Base-by-base conservation (phyloP, 352 stramenopile species). In the Pythium guiyangense region DNA sequence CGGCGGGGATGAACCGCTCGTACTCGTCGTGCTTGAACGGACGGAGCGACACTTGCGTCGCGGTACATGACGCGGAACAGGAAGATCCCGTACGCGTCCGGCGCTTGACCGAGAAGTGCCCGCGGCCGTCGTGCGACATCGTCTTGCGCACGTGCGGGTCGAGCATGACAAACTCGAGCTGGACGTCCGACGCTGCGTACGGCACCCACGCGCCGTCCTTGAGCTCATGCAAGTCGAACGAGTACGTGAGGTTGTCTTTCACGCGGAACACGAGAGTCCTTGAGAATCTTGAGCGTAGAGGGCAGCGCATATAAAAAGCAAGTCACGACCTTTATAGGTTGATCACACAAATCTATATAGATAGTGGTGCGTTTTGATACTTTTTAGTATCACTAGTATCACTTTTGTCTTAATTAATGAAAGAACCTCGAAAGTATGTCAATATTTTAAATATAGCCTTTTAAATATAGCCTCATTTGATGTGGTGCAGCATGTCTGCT, bases 1-100 rank as follows among this genome's bases (percentile, higher is more conserved):
- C 92, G 8, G 79, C 84, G 3, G 87, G 75, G 54, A 98, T 96
- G 74, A 97, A 98, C 54, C 92, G 82, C 69, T 97, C 90, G 76
- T 97, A 97, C 72, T 98, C 92, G 74, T 97, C 91, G 74, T 98
- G 92, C 74, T 97, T 97, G 81, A 90, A 98, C 45, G 91, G 92
- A 14, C 92, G 88, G 35, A 98, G 75, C 27, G 81, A 95, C 35
- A 98, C 91, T 67, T 98, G 88, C 60, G 73, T 96, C 67, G 40
- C 17, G 18, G 34, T 98, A 97, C 62, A 97, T 71, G 31, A 97
- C 79, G 57, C 86, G 84, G 66, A 97, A 97, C 42, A 97, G 90
- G 66, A 97, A 97, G 64, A 98, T 96, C 42, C 90, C 91, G 64
- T 97, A 97, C n/a, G 77, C 76, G 63, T 98, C 92, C 2, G 92